Evolutionary conservation across 2,329 filamentous ascomycete species (phyloP).

Genomic region (Colletotrichum ledebouriae): DNA sequence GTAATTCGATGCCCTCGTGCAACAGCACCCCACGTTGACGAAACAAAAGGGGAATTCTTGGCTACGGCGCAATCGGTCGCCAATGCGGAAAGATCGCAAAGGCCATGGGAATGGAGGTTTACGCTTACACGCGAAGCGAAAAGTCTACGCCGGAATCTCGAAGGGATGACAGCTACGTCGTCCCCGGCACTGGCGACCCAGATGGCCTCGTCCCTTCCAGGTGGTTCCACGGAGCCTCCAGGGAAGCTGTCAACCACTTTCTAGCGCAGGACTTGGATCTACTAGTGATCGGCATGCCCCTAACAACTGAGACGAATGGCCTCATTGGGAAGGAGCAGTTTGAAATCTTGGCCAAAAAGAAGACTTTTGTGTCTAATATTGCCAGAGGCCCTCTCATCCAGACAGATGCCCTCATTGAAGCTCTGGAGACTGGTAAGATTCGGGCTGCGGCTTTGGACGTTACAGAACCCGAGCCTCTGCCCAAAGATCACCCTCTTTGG

Average conservation of each 20-base stretch:
- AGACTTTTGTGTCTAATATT: constrained; percentile 75
- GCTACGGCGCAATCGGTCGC: constrained; percentile 61
- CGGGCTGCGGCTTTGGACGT: constrained; percentile 78
- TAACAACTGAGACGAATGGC: constrained; percentile 53
- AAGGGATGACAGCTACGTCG: constrained; percentile 69
- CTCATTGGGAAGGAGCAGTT: constrained; percentile 61
- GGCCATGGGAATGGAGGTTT: constrained; percentile 75
- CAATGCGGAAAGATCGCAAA: constrained; percentile 62
- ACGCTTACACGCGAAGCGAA: constrained; percentile 75
- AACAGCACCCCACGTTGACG: not conserved
- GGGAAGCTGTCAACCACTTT: constrained; percentile 56
- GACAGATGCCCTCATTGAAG: constrained; percentile 66
- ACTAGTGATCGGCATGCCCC: constrained; percentile 57
- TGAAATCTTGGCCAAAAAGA: constrained; percentile 54
- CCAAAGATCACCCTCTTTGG: constrained; percentile 74
- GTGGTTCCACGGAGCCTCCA: constrained; percentile 57
- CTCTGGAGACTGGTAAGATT: constrained; percentile 58
- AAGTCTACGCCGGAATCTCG: constrained; percentile 70
- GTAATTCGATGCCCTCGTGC: constrained; percentile 9
- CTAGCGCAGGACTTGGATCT: constrained; percentile 59
- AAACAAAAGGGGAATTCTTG: constrained; percentile 53
- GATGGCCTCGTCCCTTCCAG: constrained; percentile 56
- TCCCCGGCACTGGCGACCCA: constrained; percentile 70
- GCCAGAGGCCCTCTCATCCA: constrained; percentile 65
- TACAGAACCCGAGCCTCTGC: constrained; percentile 79